Evolutionary conservation across 1,284 basidiomycete species (phyloP).

Genomic region (Cutaneotrichosporon cyanovorans): DNA sequence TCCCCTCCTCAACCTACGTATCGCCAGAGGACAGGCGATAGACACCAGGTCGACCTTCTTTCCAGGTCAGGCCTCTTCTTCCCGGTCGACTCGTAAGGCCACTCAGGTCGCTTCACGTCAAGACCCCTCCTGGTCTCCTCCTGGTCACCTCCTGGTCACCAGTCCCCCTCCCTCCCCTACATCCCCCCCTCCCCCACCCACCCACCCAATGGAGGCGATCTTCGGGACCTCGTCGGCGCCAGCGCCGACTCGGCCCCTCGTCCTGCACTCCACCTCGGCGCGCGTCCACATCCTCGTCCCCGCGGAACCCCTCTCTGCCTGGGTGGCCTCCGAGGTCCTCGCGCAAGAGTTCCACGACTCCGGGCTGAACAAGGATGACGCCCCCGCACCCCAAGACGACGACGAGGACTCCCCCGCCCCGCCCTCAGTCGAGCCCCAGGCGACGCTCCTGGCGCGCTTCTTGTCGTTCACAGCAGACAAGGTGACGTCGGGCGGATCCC

Average conservation of each 20-base stretch:
- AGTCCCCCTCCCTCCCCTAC: conserved; percentile 1
- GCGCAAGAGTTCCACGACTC: conserved; percentile 73
- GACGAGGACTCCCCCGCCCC: conserved; percentile 32
- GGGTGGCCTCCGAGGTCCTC: conserved; percentile 80
- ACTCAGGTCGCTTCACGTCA: too few relatives aligned
- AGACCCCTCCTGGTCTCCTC: too few relatives aligned
- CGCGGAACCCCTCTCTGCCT: conserved; percentile 60
- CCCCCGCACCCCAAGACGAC: conserved; percentile 42
- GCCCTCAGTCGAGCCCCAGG: conserved; percentile 52
- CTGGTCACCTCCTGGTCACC: too few relatives aligned
- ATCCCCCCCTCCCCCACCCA: conserved; percentile 4
- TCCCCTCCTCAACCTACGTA: too few relatives aligned
- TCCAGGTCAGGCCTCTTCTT: too few relatives aligned
- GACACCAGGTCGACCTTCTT: too few relatives aligned
- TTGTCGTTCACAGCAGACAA: conserved; percentile 63
- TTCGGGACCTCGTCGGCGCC: conserved; percentile 31
- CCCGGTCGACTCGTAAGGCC: too few relatives aligned
- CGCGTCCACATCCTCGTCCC: conserved; percentile 71
- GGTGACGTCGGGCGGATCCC: conserved; percentile 52
- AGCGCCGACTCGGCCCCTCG: conserved; percentile 42
- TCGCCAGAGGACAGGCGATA: too few relatives aligned
- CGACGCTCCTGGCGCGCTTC: conserved; percentile 73
- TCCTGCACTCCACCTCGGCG: conserved; percentile 42
- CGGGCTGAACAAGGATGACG: conserved; percentile 46
- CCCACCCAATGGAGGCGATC: conserved; percentile 40